Evolutionary conservation across 1,284 basidiomycete species (phyloP).

Genomic region (Phaffia rhodozyma): DNA sequence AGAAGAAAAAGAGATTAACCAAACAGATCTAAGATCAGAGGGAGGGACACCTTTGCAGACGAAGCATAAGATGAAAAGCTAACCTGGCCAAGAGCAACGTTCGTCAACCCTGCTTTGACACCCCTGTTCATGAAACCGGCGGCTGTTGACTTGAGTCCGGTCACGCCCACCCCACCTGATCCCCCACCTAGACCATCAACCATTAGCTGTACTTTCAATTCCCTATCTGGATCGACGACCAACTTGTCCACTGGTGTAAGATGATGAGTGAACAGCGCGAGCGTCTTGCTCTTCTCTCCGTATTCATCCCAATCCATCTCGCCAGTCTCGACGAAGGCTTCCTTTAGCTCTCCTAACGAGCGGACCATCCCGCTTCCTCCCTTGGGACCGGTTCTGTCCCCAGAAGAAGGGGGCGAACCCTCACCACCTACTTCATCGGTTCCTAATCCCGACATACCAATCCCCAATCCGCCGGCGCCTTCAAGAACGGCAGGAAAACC

Average conservation of each 20-base stretch:
- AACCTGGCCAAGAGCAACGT: conserved; percentile 47
- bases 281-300: conserved; percentile 5
- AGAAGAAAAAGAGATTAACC: conserved; percentile 32
- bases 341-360: neutral
- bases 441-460: conserved; percentile 16
- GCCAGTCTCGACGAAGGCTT: neutral
- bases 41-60: neutral
- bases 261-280: conserved; percentile 14
- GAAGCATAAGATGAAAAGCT: conserved; percentile 18
- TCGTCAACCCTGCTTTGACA: neutral
- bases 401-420: neutral
- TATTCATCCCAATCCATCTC: conserved; percentile 13
- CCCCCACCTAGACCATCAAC: conserved; percentile 3
- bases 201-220: conserved; percentile 11
- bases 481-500: conserved; percentile 2
- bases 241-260: conserved; percentile 2
- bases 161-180: neutral
- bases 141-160: neutral
- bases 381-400: neutral
- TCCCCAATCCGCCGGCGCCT: conserved; percentile 13
- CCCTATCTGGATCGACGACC: conserved; percentile 11
- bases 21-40: conserved; percentile 30
- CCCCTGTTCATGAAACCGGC: neutral
- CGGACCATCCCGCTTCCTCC: conserved; percentile 9
- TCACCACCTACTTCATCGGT: conserved; percentile 11